These are phyloP conservation scores for Candida taoyuanica DNA, from an alignment of 805 yeast species.

Conservation along the genomic window DNA sequence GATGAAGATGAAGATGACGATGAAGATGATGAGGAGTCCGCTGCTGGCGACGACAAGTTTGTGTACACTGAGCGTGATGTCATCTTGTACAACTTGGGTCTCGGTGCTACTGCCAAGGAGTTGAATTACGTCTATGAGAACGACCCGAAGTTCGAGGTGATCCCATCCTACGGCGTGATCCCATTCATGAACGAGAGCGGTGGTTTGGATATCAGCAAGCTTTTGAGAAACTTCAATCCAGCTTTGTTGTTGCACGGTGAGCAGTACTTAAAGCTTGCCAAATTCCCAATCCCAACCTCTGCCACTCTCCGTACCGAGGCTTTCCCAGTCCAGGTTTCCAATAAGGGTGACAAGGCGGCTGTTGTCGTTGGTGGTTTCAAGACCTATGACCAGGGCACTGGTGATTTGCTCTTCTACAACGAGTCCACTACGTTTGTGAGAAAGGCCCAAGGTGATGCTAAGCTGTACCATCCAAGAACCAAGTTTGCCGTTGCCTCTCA, in stretches of 20 bases:
- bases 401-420: slow-evolving; percentile 70
- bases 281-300: slow-evolving; percentile 74
- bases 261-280: slow-evolving; percentile 74
- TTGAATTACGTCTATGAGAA: slow-evolving; percentile 78
- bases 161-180: slow-evolving; percentile 88
- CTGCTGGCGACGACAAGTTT: slow-evolving; percentile 41
- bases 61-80: slow-evolving; percentile 62
- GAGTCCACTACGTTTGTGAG: slow-evolving; percentile 84
- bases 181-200: slow-evolving; percentile 70
- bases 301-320: slow-evolving; percentile 59
- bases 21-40: slow-evolving; percentile 42
- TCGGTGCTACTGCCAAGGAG: slow-evolving; percentile 80
- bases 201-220: slow-evolving; percentile 50
- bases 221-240: slow-evolving; percentile 81
- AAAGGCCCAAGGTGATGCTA: slow-evolving; percentile 54
- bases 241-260: slow-evolving; percentile 92
- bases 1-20: slow-evolving; percentile 43
- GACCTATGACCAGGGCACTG: slow-evolving; percentile 61
- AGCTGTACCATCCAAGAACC: slow-evolving; percentile 42
- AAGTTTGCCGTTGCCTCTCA: slow-evolving; percentile 61
- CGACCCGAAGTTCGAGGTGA: slow-evolving; percentile 68
- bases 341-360: slow-evolving; percentile 82
- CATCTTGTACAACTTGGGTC: slow-evolving; percentile 81
- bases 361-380: slow-evolving; percentile 69
- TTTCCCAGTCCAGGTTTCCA: slow-evolving; percentile 67